phyloP scores from a whole-genome alignment of 805 yeast genomes.

The Tanozyma kutaoensis region DNA sequence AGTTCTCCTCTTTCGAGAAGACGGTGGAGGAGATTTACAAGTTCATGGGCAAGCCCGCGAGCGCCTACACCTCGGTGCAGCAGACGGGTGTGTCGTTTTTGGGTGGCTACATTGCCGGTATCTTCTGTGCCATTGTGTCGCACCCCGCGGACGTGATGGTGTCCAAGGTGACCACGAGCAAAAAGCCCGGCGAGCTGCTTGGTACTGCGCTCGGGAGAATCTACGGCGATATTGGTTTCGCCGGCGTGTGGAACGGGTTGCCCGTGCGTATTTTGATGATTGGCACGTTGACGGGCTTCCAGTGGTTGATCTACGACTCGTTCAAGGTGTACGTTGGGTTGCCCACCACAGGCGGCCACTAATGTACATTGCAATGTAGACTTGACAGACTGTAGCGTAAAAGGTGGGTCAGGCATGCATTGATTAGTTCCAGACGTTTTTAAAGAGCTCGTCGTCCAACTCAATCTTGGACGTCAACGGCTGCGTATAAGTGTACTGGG shows the following conservation, averaged over 20 bases:
- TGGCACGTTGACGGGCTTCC: slow-evolving; percentile 94
- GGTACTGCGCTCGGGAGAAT: slow-evolving; percentile 61
- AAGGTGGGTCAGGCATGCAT: background rate
- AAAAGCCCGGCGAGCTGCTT: slow-evolving; percentile 48
- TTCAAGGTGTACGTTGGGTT: slow-evolving; percentile 90
- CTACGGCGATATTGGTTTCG: slow-evolving; percentile 73
- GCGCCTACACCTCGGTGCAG: slow-evolving; percentile 54
- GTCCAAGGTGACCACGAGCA: slow-evolving; percentile 73
- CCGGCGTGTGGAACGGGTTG: slow-evolving; percentile 90
- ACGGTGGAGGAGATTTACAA: slow-evolving; percentile 73
- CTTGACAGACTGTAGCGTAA: background rate
- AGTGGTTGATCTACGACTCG: slow-evolving; percentile 93
- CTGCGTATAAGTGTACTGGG: background rate
- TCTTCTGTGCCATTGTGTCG: slow-evolving; percentile 88
- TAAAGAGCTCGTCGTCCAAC: slow-evolving; percentile 55
- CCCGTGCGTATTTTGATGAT: slow-evolving; percentile 92
- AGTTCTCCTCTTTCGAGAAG: slow-evolving; percentile 89
- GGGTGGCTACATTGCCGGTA: slow-evolving; percentile 97
- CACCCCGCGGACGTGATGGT: slow-evolving; percentile 99
- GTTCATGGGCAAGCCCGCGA: slow-evolving; percentile 58
- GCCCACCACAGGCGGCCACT: slow-evolving; percentile 75
- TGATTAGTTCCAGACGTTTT: slow-evolving; percentile 51
- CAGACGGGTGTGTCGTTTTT: slow-evolving; percentile 92
- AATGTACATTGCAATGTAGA: background rate
- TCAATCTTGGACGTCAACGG: background rate